phyloP scores from a whole-genome alignment of 345 rosid genomes.

The Gossypium turneri region DNA sequence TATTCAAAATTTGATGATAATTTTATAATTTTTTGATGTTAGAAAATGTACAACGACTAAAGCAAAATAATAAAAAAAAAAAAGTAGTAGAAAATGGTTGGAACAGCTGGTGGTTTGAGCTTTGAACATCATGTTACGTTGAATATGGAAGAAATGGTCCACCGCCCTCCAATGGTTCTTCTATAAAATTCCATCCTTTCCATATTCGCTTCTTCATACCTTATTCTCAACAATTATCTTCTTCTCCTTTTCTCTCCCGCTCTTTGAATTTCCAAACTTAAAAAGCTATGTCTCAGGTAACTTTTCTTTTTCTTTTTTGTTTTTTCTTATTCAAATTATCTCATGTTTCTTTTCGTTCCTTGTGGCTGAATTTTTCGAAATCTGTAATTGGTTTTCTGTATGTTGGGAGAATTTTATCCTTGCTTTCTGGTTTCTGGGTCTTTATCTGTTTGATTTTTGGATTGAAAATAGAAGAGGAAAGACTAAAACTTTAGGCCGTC shows the following conservation, averaged over 20 bases:
- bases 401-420: background rate
- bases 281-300: conserved; percentile 14
- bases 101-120: background rate
- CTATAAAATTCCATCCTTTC: background rate
- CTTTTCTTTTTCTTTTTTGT: background rate
- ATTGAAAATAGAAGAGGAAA: background rate
- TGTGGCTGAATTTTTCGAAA: background rate
- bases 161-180: background rate
- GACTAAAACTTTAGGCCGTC: background rate
- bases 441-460: background rate
- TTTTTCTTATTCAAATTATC: background rate
- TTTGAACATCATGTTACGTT: background rate
- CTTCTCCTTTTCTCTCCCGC: background rate
- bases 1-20: no score
- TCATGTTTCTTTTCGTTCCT: background rate
- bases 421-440: conserved; percentile 1
- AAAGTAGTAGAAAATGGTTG: background rate
- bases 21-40: background rate
- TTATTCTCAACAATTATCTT: background rate
- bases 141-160: conserved; percentile 6
- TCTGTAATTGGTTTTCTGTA: background rate
- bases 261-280: background rate
- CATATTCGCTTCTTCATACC: background rate
- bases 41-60: background rate
- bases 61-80: no score